Base-by-base conservation (phyloP, 768 basidiomycete species). In the Boletus sp. region DNA sequence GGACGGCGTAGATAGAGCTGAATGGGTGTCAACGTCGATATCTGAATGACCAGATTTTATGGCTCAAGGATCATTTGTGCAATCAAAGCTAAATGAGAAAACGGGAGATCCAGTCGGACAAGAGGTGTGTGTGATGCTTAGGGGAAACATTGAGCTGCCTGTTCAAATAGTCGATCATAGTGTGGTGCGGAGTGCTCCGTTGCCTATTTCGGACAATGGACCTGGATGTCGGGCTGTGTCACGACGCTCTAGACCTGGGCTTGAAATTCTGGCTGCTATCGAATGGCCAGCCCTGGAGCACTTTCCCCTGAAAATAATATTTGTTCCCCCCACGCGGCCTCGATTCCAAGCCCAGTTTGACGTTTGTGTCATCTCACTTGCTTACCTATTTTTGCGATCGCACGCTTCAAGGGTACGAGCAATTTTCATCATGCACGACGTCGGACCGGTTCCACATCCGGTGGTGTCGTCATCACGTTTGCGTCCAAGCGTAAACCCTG, bases 161-260 rank as follows among this genome's bases (percentile, higher is more conserved):
- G 56, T 60, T 68, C 49, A 71, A 72, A 68, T 72, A 71, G 57
- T 68, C 58, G 61, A 61, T 69, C 67, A 69, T 59, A 7, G 54
- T 57, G 59, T 29, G 39, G 51, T 30, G 59, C 45, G 52, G 68
- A 60, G 55, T 47, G 36, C 47, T 60, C 59, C 54, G 17, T 57
- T 69, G 36, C 69, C 69, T 62, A 37, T 55, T 72, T 72, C 11
- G 55, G 70, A 56, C 7, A 11, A 40, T 14, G 57, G 57, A 52
- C 67, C 64, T 56, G 48, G 56, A 57, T 28, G 47, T 47, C 24
- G 35, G 66, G 55, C 58, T 55, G 56, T 58, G 64, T 48, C 29
- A 37, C 1, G 44, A 50, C 40, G 56, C 50, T 68, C 69, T 60
- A 70, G 65, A 68, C 52, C 32, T 24, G 53, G n/a, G 32, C 37